Conservation (phyloP, 164 flowering plant genomes). For the Stephania yunnanensis region DNA sequence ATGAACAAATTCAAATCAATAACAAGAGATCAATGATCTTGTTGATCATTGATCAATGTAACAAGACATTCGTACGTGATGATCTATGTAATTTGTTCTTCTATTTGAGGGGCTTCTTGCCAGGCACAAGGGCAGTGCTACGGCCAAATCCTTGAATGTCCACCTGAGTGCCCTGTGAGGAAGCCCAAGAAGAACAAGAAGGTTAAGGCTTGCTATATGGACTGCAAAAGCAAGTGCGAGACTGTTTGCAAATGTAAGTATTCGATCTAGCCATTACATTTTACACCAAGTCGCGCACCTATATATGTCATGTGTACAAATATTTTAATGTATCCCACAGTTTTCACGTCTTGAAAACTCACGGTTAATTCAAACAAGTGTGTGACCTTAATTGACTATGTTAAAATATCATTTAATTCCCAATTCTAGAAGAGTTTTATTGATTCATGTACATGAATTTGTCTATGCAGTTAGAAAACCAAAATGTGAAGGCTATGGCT, state of each 20-base stretch:
- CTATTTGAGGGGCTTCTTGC: constrained; percentile 32
- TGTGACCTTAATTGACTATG: not conserved
- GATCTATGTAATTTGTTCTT: no score
- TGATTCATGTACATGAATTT: not conserved
- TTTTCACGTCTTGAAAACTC: no score
- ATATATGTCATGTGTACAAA: no score
- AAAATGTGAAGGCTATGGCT: constrained; percentile 57
- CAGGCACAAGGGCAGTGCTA: constrained; percentile 29
- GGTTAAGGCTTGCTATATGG: constrained; percentile 47
- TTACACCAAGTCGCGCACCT: no score
- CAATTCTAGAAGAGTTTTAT: not conserved
- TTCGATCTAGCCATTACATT: no score
- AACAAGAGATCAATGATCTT: no score
- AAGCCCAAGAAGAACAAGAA: constrained; percentile 47
- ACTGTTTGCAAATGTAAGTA: constrained; percentile 58
- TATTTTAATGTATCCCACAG: not conserved
- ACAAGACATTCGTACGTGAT: no score
- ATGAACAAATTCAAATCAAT: no score
- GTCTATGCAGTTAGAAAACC: constrained; percentile 32
- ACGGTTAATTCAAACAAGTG: no score
- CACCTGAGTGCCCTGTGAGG: constrained; percentile 39
- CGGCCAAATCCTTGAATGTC: constrained; percentile 33
- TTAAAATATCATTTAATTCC: not conserved
- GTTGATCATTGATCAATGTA: no score
- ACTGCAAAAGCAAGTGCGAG: constrained; percentile 58